Base-by-base conservation (phyloP, 2,329 filamentous ascomycete species). In the Leptosphaerulina australis region DNA sequence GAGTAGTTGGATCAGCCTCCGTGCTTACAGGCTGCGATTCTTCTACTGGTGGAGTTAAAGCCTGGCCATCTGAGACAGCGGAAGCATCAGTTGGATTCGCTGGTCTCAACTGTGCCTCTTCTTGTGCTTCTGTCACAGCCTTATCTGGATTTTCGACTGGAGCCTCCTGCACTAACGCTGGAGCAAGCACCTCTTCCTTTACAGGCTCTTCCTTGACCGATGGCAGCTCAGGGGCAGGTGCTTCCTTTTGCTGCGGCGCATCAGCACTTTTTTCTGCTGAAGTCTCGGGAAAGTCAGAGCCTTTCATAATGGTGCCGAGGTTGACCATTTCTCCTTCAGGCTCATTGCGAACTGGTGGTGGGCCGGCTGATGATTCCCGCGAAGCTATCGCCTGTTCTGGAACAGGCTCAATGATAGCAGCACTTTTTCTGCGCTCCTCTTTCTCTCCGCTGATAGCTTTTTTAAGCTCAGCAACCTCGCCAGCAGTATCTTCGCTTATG, bases 101-200 rank as follows among this genome's bases (percentile, higher is more conserved):
- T 5, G 76, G 74, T 60, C 74, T 75, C 64, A 75, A 66, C 7
- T 62, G 53, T 9, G 63, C 69, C 10, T 73, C 67, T 40, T 79
- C 77, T 60, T 77, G 71, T 2, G 62, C 76, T 25, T 66, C 74
- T 15, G 75, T 74, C 8, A 67, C 68, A 46, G 61, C 62, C 64
- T 79, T 79, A 62, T 79, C 77, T 18, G 74, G 75, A 35, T 76
- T 76, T 10, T 67, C 70, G n/a, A 64, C 65, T 17, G 69, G 61
- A 1, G 40, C 44, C 24, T 62, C 57, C 25, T 38, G 35, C n/a
- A 30, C 50, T 22, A 40, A 36, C 20, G 45, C 25, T 24, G 33
- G 36, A 10, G 39, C 20, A 15, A 39, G 25, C 24, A 49, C 15
- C 11, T 38, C 11, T 21, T 46, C 49, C 36, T 47, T 43, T 7